Evolutionary conservation across 495 filamentous ascomycete genomes (phyloP), one percentile per base, ranked within the genome.

Genomic region (Staphylotrichum longicolle): DNA sequence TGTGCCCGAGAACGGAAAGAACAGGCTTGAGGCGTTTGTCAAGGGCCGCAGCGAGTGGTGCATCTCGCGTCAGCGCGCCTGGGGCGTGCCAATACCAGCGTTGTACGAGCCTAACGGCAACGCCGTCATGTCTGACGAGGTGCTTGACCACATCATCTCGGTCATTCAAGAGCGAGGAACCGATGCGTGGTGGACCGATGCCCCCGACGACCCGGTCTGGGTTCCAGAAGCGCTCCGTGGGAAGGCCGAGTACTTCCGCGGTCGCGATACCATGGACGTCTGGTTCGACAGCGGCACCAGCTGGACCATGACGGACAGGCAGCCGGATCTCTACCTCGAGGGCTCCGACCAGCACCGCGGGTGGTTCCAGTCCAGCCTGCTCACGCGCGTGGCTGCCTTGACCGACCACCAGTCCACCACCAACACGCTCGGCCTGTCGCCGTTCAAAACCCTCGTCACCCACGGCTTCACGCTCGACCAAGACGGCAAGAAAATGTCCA

Each of bases 211-310:
- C 42, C 72, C 78, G 27, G 83, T 81, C 14, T 97, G 92, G 92
- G 77, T 91, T 56, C 86, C 85, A 12, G 74, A 81, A 34, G 76
- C 78, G 11, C 74, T 94, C 0, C 62, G 68, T 35, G 74, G 73
- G 12, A 66, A 67, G 15, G 74, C 37, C 1, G 75, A 72, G 11
- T 94, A 86, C 64, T 75, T 81, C 62, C 87, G 94, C 58, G 93
- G 94, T 20, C 88, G 77, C n/a, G 95, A 99, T 65, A 99, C 94
- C 0, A 98, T 99, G 94, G 94, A 99, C 75, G 94, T 99, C 30
- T 99, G 94, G 94, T 98, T 98, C 68, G 94, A 99, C 72, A 97
- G 93, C 65, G 94, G 94, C 6, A 96, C 90, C 54, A 96, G 90
- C 70, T 99, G 94, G 94, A 87, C 91, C 0, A 80, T 85, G 56